Evolutionary conservation across 208 protist genomes (phyloP).

Genomic region (Novymonas esmeraldas): DNA sequence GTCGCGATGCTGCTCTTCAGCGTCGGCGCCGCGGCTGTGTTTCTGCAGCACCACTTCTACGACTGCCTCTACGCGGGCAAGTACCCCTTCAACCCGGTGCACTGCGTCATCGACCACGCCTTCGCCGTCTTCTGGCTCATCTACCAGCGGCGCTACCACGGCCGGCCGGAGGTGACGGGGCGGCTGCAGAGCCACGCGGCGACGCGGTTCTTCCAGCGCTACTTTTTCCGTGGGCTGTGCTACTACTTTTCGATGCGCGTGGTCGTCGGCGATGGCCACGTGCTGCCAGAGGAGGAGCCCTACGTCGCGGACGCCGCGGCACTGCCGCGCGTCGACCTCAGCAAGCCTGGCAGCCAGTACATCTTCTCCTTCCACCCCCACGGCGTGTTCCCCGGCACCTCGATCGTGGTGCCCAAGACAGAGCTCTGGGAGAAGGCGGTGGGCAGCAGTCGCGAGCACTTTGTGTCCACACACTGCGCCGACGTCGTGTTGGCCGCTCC

Average conservation of each 20-base stretch:
- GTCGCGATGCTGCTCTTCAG: conserved; percentile 52
- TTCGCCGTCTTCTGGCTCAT: conserved; percentile 66
- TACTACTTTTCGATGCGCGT: conserved; percentile 70
- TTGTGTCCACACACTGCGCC: conserved; percentile 71
- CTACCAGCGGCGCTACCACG: conserved; percentile 64
- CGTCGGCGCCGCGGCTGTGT: conserved; percentile 46
- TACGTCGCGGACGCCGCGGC: conserved; percentile 11
- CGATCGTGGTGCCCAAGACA: conserved; percentile 57
- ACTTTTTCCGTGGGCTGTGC: conserved; percentile 58
- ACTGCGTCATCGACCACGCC: conserved; percentile 45
- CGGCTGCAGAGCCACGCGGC: conserved; percentile 37
- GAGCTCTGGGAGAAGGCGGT: conserved; percentile 59
- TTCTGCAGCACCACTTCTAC: conserved; percentile 72
- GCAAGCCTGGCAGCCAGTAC: conserved; percentile 63
- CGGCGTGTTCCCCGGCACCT: conserved; percentile 80
- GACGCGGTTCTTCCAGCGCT: conserved; percentile 48
- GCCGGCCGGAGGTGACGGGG: conserved; percentile 61
- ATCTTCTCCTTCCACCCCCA: conserved; percentile 87
- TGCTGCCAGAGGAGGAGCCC: conserved; percentile 28
- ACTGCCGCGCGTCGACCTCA: conserved; percentile 40
- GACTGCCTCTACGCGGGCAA: conserved; percentile 38
- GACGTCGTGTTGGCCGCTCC: conserved; percentile 81
- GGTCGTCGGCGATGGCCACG: conserved; percentile 28
- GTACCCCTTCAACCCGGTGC: conserved; percentile 36
- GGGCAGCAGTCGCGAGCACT: conserved; percentile 42